These are phyloP conservation scores for Marchantia paleacea DNA, from an alignment of 225 moss, liverwort and hornwort species.

Conservation along the genomic window DNA sequence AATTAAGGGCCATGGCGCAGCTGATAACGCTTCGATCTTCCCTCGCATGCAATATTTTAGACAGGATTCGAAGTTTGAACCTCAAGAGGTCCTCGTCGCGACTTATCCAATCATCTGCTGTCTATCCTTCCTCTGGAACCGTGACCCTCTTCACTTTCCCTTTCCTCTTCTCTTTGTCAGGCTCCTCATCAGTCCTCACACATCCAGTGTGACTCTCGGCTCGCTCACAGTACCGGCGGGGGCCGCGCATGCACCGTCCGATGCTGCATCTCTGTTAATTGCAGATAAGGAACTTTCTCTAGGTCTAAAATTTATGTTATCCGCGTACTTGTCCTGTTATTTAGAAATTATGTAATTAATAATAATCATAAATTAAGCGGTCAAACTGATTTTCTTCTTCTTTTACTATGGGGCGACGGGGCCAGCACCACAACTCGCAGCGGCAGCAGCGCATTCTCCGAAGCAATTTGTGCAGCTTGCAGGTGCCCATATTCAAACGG, in stretches of 20 bases:
- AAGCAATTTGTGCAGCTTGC: neutral
- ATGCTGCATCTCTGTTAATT: neutral
- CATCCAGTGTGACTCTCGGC: conserved; percentile 9
- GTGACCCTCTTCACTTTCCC: neutral
- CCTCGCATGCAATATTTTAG: conserved; percentile 5
- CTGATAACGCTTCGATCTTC: conserved; percentile 12
- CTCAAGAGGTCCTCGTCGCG: neutral
- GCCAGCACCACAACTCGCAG: no score
- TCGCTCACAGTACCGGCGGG: neutral
- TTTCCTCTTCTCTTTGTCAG: neutral
- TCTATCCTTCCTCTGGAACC: neutral
- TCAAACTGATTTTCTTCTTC: neutral
- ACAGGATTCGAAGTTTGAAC: neutral
- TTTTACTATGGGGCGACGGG: no score
- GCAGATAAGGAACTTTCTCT: conserved; percentile 1
- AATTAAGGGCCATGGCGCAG: neutral
- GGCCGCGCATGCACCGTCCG: neutral
- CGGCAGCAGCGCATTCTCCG: neutral
- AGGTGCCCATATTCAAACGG: no score
- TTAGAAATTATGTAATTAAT: neutral
- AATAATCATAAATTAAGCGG: neutral
- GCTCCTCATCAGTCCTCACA: neutral
- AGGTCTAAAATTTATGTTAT: neutral
- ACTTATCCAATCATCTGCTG: conserved; percentile 2
- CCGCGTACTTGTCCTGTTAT: conserved; percentile 7